These are phyloP conservation scores for Thelonectria discophora DNA, from an alignment of 2,329 filamentous ascomycete genomes.

Conservation along the genomic window DNA sequence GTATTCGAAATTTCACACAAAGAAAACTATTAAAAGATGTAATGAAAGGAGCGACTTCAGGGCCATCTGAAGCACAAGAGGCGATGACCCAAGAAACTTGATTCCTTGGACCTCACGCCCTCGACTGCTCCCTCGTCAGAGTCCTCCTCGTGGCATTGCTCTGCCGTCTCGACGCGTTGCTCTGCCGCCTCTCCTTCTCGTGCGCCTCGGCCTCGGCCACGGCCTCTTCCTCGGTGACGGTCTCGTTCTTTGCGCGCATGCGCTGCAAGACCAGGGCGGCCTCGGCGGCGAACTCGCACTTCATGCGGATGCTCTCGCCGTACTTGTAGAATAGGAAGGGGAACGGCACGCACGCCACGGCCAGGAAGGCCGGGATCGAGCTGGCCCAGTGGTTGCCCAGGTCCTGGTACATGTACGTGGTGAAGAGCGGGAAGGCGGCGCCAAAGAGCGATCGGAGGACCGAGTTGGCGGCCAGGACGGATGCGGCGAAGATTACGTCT, in stretches of 20 bases:
- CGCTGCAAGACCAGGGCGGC: conserved; percentile 67
- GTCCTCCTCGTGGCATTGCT: conserved; percentile 32
- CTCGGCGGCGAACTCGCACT: conserved; percentile 75
- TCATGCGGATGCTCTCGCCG: conserved; percentile 67
- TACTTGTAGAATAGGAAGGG: conserved; percentile 82
- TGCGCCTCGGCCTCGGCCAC: conserved; percentile 35
- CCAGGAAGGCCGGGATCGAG: conserved; percentile 77
- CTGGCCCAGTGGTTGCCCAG: conserved; percentile 81
- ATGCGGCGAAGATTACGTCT: conserved; percentile 79
- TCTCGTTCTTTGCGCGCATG: conserved; percentile 48
- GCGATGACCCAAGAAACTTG: background rate
- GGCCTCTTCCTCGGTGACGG: conserved; percentile 43
- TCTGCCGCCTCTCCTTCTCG: conserved; percentile 41
- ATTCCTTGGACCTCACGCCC: background rate
- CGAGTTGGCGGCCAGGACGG: conserved; percentile 75
- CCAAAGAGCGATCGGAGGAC: conserved; percentile 78
- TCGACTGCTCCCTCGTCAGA: conserved; percentile 30
- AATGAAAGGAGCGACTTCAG: background rate
- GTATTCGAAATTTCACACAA: background rate
- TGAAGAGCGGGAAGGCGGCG: conserved; percentile 78
- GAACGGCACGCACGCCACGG: conserved; percentile 75
- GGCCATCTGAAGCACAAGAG: no score
- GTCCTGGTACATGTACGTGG: conserved; percentile 63
- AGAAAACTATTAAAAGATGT: conserved; percentile 1
- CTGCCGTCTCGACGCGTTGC: conserved; percentile 26